A percentile compares a stretch with the other conserved stretches of the same genome.
These are phyloP conservation scores for Yamadazyma olivae DNA, from an alignment of 805 yeast genomes.

Conservation along the genomic window DNA sequence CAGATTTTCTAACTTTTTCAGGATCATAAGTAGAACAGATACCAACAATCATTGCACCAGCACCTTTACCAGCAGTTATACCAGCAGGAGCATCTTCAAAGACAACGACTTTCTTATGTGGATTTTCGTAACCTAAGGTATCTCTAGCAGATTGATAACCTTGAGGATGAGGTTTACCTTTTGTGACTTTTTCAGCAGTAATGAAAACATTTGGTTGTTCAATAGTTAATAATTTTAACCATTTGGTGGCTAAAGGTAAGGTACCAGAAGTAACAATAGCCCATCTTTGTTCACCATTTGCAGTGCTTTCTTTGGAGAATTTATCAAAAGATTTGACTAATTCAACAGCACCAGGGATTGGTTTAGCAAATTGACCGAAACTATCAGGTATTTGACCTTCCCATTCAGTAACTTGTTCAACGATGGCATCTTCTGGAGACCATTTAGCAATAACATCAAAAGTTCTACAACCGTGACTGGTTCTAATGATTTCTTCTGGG, in stretches of 20 bases:
- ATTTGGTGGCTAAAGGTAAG: constrained; percentile 68
- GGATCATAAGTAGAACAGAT: constrained; percentile 77
- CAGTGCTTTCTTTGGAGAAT: constrained; percentile 41
- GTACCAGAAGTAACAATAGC: constrained; percentile 89
- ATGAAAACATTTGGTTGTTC: constrained; percentile 72
- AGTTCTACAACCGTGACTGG: constrained; percentile 82
- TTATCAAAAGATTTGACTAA: constrained; percentile 53
- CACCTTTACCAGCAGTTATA: constrained; percentile 75
- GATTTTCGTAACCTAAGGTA: constrained; percentile 37
- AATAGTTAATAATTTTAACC: constrained; percentile 64
- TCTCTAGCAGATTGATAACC: constrained; percentile 66
- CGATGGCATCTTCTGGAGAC: constrained; percentile 72
- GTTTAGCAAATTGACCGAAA: constrained; percentile 69
- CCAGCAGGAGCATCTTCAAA: constrained; percentile 94
- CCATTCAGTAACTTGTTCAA: constrained; percentile 59
- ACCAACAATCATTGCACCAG: constrained; percentile 81
- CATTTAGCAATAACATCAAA: constrained; percentile 70
- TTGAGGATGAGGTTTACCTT: constrained; percentile 86
- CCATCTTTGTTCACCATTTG: constrained; percentile 57
- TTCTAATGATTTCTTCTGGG: constrained; percentile 66
- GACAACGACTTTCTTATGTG: constrained; percentile 49
- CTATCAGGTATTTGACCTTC: constrained; percentile 70
- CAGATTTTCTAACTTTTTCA: constrained; percentile 65
- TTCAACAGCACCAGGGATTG: constrained; percentile 73
- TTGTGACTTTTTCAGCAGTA: constrained; percentile 74